Conservation (phyloP, 768 basidiomycete genomes). For the Mycena vulgaris region DNA sequence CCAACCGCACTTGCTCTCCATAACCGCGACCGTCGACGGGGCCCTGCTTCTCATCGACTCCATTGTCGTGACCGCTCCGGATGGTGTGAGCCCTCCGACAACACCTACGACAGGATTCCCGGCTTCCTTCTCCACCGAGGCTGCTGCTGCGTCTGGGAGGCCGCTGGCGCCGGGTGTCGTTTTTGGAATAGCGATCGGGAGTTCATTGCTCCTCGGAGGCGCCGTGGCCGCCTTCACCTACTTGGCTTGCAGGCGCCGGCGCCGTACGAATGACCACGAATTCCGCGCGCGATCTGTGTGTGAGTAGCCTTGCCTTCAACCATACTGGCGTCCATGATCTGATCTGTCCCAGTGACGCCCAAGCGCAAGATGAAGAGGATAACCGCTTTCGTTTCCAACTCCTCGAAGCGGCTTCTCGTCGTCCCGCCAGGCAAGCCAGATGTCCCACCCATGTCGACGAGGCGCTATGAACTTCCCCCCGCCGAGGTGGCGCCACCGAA, state of each 20-base stretch:
- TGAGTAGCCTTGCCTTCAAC: not conserved
- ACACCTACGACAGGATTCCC: not conserved
- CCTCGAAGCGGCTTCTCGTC: not conserved
- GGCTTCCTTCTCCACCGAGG: not conserved
- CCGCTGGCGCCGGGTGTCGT: not conserved
- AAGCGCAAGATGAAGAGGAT: not conserved
- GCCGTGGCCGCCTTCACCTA: not conserved
- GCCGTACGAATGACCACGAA: not conserved
- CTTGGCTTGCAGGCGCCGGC: not conserved
- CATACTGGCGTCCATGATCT: not conserved
- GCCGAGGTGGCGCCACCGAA: not conserved
- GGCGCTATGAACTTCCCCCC: not conserved
- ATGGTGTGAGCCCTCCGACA: not conserved
- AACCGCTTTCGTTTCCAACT: not conserved
- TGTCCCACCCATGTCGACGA: conserved; percentile 3
- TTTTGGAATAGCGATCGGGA: conserved; percentile 4
- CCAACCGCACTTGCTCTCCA: not conserved
- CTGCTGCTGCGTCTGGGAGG: not conserved
- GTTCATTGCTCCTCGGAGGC: not conserved
- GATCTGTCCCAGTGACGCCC: not conserved
- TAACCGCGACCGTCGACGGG: not conserved
- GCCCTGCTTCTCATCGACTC: not conserved
- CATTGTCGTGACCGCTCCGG: not conserved
- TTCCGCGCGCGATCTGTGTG: not conserved
- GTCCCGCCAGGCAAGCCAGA: conserved; percentile 6